Conservation (phyloP, 768 basidiomycete species). For the Kondoa subrosea region DNA sequence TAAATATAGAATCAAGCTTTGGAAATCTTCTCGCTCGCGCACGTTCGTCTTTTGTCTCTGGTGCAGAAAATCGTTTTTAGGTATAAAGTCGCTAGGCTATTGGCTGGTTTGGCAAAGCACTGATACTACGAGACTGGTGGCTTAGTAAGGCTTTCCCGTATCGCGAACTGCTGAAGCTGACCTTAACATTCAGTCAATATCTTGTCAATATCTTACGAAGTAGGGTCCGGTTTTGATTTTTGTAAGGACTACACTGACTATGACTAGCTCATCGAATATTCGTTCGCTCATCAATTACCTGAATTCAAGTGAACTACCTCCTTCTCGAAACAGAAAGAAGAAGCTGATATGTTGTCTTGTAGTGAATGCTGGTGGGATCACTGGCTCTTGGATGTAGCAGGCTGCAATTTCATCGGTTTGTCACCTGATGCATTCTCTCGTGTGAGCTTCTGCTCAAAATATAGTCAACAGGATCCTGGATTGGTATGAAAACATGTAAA, state of each 20-base stretch:
- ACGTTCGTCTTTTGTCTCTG: constrained; percentile 31
- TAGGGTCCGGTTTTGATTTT: not conserved
- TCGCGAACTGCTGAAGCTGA: not conserved
- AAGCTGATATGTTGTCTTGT: not conserved
- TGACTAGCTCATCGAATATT: constrained; percentile 7
- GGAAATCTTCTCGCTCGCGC: constrained; percentile 73
- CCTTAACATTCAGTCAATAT: not conserved
- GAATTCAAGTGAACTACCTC: not conserved
- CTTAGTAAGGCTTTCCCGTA: constrained; percentile 42
- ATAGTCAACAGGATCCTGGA: not conserved
- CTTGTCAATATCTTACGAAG: not conserved
- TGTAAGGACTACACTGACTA: not conserved
- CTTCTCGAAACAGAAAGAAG: not conserved
- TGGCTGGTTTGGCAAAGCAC: constrained; percentile 81
- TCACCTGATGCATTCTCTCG: no score
- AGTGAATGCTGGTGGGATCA: constrained; percentile 11
- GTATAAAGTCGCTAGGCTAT: constrained; percentile 35
- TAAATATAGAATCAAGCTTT: constrained; percentile 58
- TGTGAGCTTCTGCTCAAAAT: not conserved
- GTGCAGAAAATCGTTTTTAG: not conserved
- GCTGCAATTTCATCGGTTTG: constrained; percentile 5
- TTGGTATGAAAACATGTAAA: constrained; percentile 10
- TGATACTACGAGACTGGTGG: constrained; percentile 42
- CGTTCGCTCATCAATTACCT: not conserved
- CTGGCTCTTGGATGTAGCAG: constrained; percentile 9